Evolutionary conservation across 2,329 filamentous ascomycete genomes (phyloP).

Genomic region (Exserohilum rostratum): DNA sequence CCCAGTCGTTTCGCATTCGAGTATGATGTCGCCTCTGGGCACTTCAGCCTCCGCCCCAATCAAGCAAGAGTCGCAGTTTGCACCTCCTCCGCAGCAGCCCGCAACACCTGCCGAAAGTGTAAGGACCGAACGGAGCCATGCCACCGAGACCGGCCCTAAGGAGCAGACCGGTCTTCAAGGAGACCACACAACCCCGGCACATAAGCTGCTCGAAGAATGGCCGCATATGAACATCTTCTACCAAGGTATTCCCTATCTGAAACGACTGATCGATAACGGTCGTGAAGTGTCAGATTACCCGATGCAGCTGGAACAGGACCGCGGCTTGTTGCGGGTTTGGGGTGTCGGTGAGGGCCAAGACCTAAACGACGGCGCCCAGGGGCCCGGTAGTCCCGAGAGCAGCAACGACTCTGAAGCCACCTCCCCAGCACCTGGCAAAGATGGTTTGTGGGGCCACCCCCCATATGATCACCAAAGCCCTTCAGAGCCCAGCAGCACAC

Average conservation of each 20-base stretch:
- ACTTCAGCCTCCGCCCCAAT: conserved; percentile 37
- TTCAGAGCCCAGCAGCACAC: conserved; percentile 25
- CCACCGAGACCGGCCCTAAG: conserved; percentile 21
- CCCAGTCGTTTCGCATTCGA: conserved; percentile 32
- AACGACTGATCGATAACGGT: conserved; percentile 74
- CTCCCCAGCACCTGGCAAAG: conserved; percentile 52
- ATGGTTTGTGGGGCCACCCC: conserved; percentile 58
- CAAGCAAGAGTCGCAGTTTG: conserved; percentile 37
- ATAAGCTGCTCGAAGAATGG: conserved; percentile 74
- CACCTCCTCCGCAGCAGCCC: conserved; percentile 32
- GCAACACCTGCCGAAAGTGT: conserved; percentile 45
- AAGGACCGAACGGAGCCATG: conserved; percentile 32
- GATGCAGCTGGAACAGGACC: conserved; percentile 73
- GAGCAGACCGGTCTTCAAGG: conserved; percentile 65
- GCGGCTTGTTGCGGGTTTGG: conserved; percentile 76
- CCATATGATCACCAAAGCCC: conserved; percentile 50
- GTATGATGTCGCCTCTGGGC: conserved; percentile 36
- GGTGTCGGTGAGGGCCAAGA: conserved; percentile 78
- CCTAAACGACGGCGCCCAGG: conserved; percentile 56
- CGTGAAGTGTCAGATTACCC: conserved; percentile 67
- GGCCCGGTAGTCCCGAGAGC: conserved; percentile 41
- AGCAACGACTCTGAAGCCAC: conserved; percentile 49
- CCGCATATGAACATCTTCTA: conserved; percentile 62
- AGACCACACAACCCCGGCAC: conserved; percentile 89
- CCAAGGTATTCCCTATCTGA: conserved; percentile 51